Conservation (phyloP, 2,329 filamentous ascomycete species). For the Teratosphaeriaceae sp. region DNA sequence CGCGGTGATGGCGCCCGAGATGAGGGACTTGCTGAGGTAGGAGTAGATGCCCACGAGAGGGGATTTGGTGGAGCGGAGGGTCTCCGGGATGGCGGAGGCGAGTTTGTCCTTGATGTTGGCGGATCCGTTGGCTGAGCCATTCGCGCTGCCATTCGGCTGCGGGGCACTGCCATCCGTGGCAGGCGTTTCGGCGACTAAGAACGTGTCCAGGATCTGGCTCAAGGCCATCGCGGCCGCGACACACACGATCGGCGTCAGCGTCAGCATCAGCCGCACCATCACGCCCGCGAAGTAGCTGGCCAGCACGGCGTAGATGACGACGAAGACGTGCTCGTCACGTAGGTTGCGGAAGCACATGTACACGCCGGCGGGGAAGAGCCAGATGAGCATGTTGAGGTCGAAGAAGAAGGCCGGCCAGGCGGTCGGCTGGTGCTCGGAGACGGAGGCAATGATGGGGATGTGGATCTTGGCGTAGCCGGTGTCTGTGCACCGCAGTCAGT, state of each 20-base stretch:
- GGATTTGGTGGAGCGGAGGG: constrained; percentile 63
- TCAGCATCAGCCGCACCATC: constrained; percentile 99
- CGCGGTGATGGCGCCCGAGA: constrained; percentile 63
- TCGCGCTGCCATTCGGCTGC: constrained; percentile 34
- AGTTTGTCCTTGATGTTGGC: constrained; percentile 45
- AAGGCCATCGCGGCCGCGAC: constrained; percentile 84
- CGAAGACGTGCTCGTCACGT: constrained; percentile 93
- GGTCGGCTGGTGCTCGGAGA: constrained; percentile 97
- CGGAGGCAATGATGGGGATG: constrained; percentile 99
- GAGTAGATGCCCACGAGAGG: constrained; percentile 81
- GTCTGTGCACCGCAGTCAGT: too few species aligned
- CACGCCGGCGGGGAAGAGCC: constrained; percentile 97
- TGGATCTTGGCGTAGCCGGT: constrained; percentile 98
- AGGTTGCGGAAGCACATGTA: constrained; percentile 96
- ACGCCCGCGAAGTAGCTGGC: constrained; percentile 98
- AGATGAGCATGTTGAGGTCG: constrained; percentile 95
- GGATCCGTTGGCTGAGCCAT: constrained; percentile 31
- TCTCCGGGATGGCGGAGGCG: constrained; percentile 47
- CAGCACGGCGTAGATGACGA: constrained; percentile 94
- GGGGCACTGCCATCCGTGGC: constrained; percentile 27
- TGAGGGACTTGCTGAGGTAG: constrained; percentile 67
- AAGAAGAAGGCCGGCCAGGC: constrained; percentile 99
- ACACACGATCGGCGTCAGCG: constrained; percentile 91
- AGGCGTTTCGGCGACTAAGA: constrained; percentile 62
- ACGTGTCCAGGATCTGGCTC: constrained; percentile 83